Conservation (phyloP, 2,329 filamentous ascomycete species). For the Talaromyces verruculosus region DNA sequence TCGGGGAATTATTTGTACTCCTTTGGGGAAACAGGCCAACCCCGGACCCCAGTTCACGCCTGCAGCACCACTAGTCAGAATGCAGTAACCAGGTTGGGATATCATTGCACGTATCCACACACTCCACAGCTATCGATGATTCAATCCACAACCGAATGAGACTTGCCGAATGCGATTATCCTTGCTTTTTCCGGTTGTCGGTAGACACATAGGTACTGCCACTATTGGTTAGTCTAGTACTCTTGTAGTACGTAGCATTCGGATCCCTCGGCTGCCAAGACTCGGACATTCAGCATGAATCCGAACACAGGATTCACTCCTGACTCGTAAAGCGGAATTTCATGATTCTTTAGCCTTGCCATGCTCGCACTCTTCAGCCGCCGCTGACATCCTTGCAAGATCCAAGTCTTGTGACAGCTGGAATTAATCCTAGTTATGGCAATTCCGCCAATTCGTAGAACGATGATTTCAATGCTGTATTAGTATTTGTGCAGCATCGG, state of each 20-base stretch:
- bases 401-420: not conserved
- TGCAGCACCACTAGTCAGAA: not conserved
- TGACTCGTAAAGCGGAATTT: not conserved
- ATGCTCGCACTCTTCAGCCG: not conserved
- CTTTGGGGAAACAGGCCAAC: not conserved
- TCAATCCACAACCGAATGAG: not conserved
- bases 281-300: not conserved
- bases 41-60: not conserved
- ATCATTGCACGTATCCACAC: not conserved
- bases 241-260: not conserved
- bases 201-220: not conserved
- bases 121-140: not conserved
- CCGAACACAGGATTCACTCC: not conserved
- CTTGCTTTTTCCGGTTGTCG: conserved; percentile 8
- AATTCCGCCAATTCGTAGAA: too few relatives aligned
- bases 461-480: too few relatives aligned
- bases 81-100: not conserved
- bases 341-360: not conserved
- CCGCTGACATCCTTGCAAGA: not conserved
- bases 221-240: not conserved
- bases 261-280: conserved; percentile 6
- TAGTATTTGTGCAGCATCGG: not conserved
- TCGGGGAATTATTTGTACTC: not conserved
- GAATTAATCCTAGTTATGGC: not conserved
- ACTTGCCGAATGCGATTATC: conserved; percentile 8